phyloP scores from a whole-genome alignment of 495 filamentous ascomycete species.

The Aspergillus biplanus region DNA sequence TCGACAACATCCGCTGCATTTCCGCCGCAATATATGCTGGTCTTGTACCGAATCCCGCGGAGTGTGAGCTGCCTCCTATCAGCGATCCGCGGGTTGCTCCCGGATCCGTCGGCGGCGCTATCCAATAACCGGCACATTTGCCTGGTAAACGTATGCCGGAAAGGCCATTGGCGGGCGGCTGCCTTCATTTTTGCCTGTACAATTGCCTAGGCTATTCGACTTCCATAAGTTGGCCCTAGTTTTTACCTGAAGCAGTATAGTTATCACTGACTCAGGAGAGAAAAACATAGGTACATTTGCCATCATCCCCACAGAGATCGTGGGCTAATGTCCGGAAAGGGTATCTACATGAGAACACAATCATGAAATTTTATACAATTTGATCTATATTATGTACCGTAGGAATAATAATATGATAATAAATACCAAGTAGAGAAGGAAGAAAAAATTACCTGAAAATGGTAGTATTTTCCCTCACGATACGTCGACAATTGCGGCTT shows the following conservation, averaged over 20 bases:
- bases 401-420: too few relatives aligned
- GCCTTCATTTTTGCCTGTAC: neutral
- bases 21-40: neutral
- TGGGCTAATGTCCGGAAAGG: too few relatives aligned
- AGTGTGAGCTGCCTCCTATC: slow-evolving; percentile 6
- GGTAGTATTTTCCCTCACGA: neutral
- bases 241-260: too few relatives aligned
- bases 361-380: too few relatives aligned
- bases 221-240: neutral
- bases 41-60: slow-evolving; percentile 20
- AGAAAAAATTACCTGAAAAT: too few relatives aligned
- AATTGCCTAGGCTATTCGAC: neutral
- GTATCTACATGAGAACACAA: too few relatives aligned
- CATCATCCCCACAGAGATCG: too few relatives aligned
- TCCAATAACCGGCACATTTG: slow-evolving; percentile 16
- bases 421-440: too few relatives aligned
- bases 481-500: neutral
- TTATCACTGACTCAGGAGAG: too few relatives aligned
- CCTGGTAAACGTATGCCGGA: neutral
- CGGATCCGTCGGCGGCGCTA: slow-evolving; percentile 19
- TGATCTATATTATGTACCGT: too few relatives aligned
- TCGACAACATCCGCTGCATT: neutral
- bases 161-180: neutral
- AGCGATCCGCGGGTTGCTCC: slow-evolving; percentile 16
- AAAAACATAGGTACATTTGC: too few relatives aligned